A percentile compares a stretch with the other conserved stretches of the same genome.
phyloP scores from a whole-genome alignment of 768 basidiomycete genomes.

The Suillus fuscotomentosus region DNA sequence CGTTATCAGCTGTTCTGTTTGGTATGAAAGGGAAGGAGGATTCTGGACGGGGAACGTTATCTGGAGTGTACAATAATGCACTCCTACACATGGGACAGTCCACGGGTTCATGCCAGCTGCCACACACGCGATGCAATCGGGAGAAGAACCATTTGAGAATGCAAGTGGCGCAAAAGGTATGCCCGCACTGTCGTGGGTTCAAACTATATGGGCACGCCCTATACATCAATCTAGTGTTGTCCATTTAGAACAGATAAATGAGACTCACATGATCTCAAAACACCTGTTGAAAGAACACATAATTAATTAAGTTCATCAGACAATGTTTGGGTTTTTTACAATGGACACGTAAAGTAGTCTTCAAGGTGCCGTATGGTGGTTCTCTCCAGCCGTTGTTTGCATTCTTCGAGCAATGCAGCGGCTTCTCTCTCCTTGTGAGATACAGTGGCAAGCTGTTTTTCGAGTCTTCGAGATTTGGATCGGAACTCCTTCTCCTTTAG shows the following conservation, averaged over 20 bases:
- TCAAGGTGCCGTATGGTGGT: slow-evolving; percentile 52
- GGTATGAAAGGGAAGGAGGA: slow-evolving; percentile 63
- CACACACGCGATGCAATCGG: slow-evolving; percentile 59
- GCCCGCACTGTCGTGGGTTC: slow-evolving; percentile 57
- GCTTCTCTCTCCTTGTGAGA: slow-evolving; percentile 43
- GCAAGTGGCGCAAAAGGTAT: slow-evolving; percentile 67
- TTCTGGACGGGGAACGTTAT: slow-evolving; percentile 47
- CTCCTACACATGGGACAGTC: slow-evolving; percentile 69
- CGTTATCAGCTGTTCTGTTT: slow-evolving; percentile 53
- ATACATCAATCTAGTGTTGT: slow-evolving; percentile 1
- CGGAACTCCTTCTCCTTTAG: slow-evolving; percentile 40
- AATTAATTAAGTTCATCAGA: slow-evolving; percentile 9
- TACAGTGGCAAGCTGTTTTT: slow-evolving; percentile 38
- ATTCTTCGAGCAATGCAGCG: slow-evolving; percentile 38
- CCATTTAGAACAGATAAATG: neutral
- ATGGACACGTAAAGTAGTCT: slow-evolving; percentile 61
- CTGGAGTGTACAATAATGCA: slow-evolving; percentile 48
- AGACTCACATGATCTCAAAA: slow-evolving; percentile 53
- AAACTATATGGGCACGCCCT: slow-evolving; percentile 58
- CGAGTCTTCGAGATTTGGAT: slow-evolving; percentile 35
- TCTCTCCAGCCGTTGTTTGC: slow-evolving; percentile 29
- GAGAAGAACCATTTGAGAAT: slow-evolving; percentile 71
- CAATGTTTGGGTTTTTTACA: slow-evolving; percentile 40
- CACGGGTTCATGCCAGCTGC: slow-evolving; percentile 65
- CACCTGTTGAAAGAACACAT: slow-evolving; percentile 41